phyloP scores from a whole-genome alignment of 2,329 filamentous ascomycete genomes.

The Fonsecaea pugnacius region DNA sequence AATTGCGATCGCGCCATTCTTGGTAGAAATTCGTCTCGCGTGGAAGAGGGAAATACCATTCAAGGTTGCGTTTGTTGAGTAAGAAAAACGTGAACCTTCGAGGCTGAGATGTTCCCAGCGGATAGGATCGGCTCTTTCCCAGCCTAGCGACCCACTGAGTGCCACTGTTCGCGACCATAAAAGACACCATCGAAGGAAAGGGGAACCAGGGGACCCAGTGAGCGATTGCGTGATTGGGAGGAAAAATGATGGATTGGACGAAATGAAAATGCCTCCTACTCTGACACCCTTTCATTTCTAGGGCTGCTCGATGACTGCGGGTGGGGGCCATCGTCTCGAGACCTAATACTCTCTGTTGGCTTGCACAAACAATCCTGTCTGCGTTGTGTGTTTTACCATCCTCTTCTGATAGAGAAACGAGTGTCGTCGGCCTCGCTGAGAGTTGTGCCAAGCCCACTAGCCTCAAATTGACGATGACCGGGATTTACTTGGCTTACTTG shows the following conservation, averaged over 20 bases:
- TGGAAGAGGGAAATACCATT: not conserved
- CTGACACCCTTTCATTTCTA: not conserved
- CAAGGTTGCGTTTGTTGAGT: slow-evolving; percentile 26
- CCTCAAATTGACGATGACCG: not conserved
- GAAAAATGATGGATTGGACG: slow-evolving; percentile 15
- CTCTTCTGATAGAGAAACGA: not conserved
- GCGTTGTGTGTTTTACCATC: not conserved
- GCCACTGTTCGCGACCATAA: not conserved
- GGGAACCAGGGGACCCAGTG: not conserved
- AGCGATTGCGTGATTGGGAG: slow-evolving; percentile 20
- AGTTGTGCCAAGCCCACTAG: not conserved
- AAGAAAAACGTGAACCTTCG: slow-evolving; percentile 16
- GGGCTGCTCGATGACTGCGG: not conserved
- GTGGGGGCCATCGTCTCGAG: not conserved
- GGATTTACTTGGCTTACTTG: not conserved
- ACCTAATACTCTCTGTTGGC: not conserved
- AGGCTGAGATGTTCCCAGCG: slow-evolving; percentile 12
- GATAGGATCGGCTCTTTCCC: slow-evolving; percentile 6
- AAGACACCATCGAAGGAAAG: not conserved
- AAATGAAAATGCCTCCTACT: slow-evolving; percentile 1
- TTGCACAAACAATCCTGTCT: not conserved
- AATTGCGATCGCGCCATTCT: slow-evolving; percentile 25
- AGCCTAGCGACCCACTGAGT: not conserved
- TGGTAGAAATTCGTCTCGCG: slow-evolving; percentile 24
- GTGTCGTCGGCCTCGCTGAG: not conserved